These are phyloP conservation scores for Blastobotrys ciferrii DNA, from an alignment of 1,139 yeast species.

Conservation along the genomic window DNA sequence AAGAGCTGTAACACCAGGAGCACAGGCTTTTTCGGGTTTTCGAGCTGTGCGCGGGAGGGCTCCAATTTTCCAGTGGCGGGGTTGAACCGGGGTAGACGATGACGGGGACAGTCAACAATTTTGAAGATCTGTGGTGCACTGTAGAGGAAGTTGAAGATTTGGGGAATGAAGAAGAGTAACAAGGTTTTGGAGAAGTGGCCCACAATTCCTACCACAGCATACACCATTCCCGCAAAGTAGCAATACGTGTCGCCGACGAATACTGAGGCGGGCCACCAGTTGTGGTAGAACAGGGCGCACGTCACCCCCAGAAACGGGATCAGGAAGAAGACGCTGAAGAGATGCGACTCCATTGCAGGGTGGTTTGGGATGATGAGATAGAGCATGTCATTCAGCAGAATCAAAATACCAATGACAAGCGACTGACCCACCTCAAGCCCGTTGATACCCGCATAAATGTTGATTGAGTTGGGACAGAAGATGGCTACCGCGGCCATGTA, in stretches of 20 bases:
- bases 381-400: slow-evolving; percentile 72
- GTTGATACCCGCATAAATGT: slow-evolving; percentile 91
- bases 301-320: slow-evolving; percentile 89
- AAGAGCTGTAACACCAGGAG: slow-evolving; percentile 36
- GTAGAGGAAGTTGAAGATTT: slow-evolving; percentile 81
- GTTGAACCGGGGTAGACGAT: slow-evolving; percentile 79
- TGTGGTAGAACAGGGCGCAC: slow-evolving; percentile 67
- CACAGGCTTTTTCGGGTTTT: slow-evolving; percentile 36
- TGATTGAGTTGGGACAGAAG: slow-evolving; percentile 95
- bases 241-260: slow-evolving; percentile 99
- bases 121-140: slow-evolving; percentile 88
- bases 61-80: slow-evolving; percentile 66
- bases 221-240: slow-evolving; percentile 97
- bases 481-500: slow-evolving; percentile 92
- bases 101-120: slow-evolving; percentile 91
- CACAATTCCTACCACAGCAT: slow-evolving; percentile 92
- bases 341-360: slow-evolving; percentile 75
- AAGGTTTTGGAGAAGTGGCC: slow-evolving; percentile 96
- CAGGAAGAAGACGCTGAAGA: slow-evolving; percentile 73
- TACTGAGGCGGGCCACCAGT: slow-evolving; percentile 88
- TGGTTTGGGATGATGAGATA: slow-evolving; percentile 58
- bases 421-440: slow-evolving; percentile 97
- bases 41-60: slow-evolving; percentile 59
- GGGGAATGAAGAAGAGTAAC: slow-evolving; percentile 81
- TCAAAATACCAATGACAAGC: slow-evolving; percentile 66